Conservation (phyloP, 352 stramenopile species). For the Globisporangium uncinulatum region DNA sequence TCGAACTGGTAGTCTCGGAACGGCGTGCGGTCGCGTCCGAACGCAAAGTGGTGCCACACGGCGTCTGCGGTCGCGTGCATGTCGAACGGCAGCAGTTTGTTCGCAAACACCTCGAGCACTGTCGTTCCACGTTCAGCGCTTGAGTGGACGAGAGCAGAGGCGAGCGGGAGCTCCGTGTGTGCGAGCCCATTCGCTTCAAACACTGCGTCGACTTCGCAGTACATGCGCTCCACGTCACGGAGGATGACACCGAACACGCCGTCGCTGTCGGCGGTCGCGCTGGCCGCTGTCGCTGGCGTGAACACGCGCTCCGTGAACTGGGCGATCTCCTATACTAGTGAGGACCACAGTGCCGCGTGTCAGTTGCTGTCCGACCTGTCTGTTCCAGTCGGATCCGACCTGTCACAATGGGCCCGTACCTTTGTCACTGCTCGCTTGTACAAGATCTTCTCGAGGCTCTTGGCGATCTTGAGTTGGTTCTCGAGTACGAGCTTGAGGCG, state of each 20-base stretch:
- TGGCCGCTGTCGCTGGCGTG: slow-evolving; percentile 18
- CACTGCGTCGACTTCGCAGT: slow-evolving; percentile 27
- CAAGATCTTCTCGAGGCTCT: slow-evolving; percentile 39
- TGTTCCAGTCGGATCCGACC: too few relatives aligned
- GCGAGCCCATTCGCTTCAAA: slow-evolving; percentile 17
- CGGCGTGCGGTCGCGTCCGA: slow-evolving; percentile 28
- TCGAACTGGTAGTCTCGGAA: slow-evolving; percentile 24
- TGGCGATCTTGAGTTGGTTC: slow-evolving; percentile 54
- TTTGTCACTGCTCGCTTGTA: slow-evolving; percentile 23
- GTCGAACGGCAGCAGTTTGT: slow-evolving; percentile 42
- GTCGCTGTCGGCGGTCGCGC: slow-evolving; percentile 16
- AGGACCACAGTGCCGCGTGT: not conserved
- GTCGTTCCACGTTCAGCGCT: not conserved
- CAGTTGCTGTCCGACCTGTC: too few relatives aligned
- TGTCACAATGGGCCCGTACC: slow-evolving; percentile 11
- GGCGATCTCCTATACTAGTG: not conserved
- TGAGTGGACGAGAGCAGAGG: slow-evolving; percentile 6
- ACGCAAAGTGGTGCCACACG: slow-evolving; percentile 35
- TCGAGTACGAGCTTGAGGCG: slow-evolving; percentile 45
- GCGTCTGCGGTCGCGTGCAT: slow-evolving; percentile 24
- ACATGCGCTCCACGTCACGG: slow-evolving; percentile 26
- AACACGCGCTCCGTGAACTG: slow-evolving; percentile 18
- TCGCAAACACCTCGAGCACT: slow-evolving; percentile 26
- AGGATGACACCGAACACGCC: slow-evolving; percentile 30
- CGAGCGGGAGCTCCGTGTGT: slow-evolving; percentile 4